Conservation (phyloP, 2,329 filamentous ascomycete species). For the Pestalotiopsis sp. region DNA sequence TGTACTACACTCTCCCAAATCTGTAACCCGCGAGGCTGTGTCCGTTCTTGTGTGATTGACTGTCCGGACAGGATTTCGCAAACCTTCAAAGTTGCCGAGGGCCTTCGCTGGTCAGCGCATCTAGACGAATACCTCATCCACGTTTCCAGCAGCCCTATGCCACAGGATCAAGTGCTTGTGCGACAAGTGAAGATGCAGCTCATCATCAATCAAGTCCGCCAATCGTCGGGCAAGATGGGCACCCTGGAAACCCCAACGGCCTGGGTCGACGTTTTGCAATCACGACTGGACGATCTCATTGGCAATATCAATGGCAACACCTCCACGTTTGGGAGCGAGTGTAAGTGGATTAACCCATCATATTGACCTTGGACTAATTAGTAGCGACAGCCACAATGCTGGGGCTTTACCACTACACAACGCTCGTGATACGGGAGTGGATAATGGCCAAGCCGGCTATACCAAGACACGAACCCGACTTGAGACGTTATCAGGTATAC, state of each 20-base stretch:
- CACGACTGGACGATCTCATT: conserved; percentile 16
- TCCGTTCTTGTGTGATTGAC: not conserved
- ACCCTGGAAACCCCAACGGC: not conserved
- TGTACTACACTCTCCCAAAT: not conserved
- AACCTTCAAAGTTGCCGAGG: conserved; percentile 22
- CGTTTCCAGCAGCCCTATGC: conserved; percentile 18
- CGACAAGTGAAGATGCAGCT: conserved; percentile 25
- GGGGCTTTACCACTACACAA: conserved; percentile 18
- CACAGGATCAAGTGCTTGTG: conserved; percentile 22
- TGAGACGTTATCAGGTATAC: conserved; percentile 19
- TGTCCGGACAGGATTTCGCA: conserved; percentile 21
- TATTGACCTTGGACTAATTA: not conserved
- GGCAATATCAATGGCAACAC: conserved; percentile 9
- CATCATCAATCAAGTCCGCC: conserved; percentile 23
- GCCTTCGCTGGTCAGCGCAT: conserved; percentile 26
- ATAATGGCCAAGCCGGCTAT: conserved; percentile 15
- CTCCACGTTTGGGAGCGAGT: not conserved
- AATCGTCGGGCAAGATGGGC: conserved; percentile 15
- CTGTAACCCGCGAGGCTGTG: not conserved
- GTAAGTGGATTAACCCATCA: not conserved
- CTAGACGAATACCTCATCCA: conserved; percentile 24
- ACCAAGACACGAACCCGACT: conserved; percentile 17
- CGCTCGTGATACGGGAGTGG: conserved; percentile 19
- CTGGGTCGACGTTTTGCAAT: conserved; percentile 17
- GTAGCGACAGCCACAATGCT: conserved; percentile 14